Percentiles rank a stretch among this genome's conserved stretches.
phyloP scores from a whole-genome alignment of 345 rosid species.

The Eucalyptus cloeziana region DNA sequence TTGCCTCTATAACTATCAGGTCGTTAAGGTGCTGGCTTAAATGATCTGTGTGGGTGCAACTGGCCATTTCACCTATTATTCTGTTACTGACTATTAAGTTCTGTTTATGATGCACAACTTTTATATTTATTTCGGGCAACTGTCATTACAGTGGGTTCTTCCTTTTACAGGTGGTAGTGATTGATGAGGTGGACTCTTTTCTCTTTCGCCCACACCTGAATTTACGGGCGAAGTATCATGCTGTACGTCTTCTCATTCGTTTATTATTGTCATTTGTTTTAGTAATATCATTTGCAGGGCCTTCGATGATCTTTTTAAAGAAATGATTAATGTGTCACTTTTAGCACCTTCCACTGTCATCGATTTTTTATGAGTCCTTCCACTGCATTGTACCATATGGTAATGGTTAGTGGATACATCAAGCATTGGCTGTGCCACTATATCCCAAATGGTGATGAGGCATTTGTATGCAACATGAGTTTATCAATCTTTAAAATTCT shows the following conservation, averaged over 20 bases:
- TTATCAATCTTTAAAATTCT: not conserved
- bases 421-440: not conserved
- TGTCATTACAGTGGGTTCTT: not conserved
- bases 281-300: not conserved
- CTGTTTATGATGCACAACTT: not conserved
- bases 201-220: constrained; percentile 91
- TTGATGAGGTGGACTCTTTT: constrained; percentile 86
- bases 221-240: constrained; percentile 77
- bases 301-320: not conserved
- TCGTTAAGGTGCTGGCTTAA: not conserved
- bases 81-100: not conserved
- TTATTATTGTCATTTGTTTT: not conserved
- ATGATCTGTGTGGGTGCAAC: not conserved
- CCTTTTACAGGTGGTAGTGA: constrained; percentile 67
- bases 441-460: not conserved
- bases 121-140: not conserved
- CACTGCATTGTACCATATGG: not conserved
- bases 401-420: not conserved
- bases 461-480: not conserved
- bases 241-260: constrained; percentile 33
- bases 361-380: not conserved
- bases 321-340: not conserved
- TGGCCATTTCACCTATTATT: not conserved
- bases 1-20: not conserved
- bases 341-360: not conserved